Base-by-base conservation (phyloP, 2,329 filamentous ascomycete genomes). In the Paracorniculantispora psalliotae region DNA sequence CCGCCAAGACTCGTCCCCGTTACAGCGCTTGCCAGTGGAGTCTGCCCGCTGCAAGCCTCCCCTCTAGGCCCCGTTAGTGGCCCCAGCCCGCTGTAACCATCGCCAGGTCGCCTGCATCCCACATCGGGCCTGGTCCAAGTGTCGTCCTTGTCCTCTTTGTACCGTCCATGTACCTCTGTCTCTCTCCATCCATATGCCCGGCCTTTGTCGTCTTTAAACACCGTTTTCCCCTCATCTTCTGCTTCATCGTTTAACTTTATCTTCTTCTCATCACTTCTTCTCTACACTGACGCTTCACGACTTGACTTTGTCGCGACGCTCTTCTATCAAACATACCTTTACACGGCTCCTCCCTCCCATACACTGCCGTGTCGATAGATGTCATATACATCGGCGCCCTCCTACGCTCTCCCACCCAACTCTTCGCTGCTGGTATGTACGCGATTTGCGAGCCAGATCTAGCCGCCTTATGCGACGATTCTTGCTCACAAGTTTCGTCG, bases 191-290 rank as follows among this genome's bases (percentile, higher is more conserved):
- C 37, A 25, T 57, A 4, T 25, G 46, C 33, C 54, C 33, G 30
- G 19, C 37, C 37, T 51, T 28, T 47, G 48, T 52, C 54, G 23
- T 23, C 25, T 57, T 57, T 12, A 44, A n/a, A n/a, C n/a, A 51
- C 26, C 23, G 6, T 8, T 43, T 58, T 58, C 56, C 56, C 56
- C 56, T 58, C 56, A 58, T 52, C 21, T 37, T 37, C 28, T 39
- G 25, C 37, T 52, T 46, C 23, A 35, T 19, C 26, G 10, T 51
- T 12, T 8, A 57, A 49, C 55, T 25, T 52, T n/a, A 46, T 51
- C 47, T 28, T 58, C 56, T 51, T 37, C 19, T 33, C 21, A 51
- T 33, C 48, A 35, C 28, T 58, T 19, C 26, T 43, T 4, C 21
- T 23, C 8, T 33, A 9, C 13, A 2, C 17, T 6, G n/a, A 15